Conservation (phyloP, 208 protist species). For the Leishmania braziliensis region DNA sequence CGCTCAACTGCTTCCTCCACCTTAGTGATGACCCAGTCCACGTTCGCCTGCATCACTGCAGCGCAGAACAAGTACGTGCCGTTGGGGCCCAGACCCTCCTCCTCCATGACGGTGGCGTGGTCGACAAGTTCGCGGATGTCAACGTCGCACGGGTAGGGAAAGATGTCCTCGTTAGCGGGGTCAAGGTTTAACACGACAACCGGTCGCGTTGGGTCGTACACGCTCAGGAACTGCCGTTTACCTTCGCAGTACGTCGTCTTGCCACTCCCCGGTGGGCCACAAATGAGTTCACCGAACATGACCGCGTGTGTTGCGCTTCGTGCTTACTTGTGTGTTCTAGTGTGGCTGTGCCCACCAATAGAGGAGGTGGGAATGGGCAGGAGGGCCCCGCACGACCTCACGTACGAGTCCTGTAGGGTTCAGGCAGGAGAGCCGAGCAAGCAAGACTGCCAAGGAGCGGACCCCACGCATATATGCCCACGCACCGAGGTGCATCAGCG, state of each 20-base stretch:
- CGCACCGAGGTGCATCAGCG: neutral
- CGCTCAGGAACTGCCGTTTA: conserved; percentile 94
- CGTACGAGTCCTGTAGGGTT: neutral
- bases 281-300: conserved; percentile 96
- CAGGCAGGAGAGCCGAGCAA: neutral
- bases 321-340: neutral
- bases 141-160: conserved; percentile 93
- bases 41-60: conserved; percentile 90
- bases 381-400: too few species aligned
- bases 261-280: conserved; percentile 96
- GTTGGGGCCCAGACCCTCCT: conserved; percentile 96
- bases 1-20: conserved; percentile 70
- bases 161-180: conserved; percentile 97
- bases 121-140: conserved; percentile 94
- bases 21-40: conserved; percentile 75
- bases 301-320: neutral
- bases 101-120: conserved; percentile 92
- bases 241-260: conserved; percentile 97
- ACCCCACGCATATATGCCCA: neutral
- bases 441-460: neutral
- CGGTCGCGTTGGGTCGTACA: conserved; percentile 85
- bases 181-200: conserved; percentile 97
- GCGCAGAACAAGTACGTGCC: conserved; percentile 98
- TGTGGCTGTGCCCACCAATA: neutral
- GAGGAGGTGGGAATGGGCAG: neutral